A percentile compares a stretch with the other conserved stretches of the same genome.
Conservation (phyloP, 495 filamentous ascomycete genomes). For the Aspergillus coremiiformis region DNA sequence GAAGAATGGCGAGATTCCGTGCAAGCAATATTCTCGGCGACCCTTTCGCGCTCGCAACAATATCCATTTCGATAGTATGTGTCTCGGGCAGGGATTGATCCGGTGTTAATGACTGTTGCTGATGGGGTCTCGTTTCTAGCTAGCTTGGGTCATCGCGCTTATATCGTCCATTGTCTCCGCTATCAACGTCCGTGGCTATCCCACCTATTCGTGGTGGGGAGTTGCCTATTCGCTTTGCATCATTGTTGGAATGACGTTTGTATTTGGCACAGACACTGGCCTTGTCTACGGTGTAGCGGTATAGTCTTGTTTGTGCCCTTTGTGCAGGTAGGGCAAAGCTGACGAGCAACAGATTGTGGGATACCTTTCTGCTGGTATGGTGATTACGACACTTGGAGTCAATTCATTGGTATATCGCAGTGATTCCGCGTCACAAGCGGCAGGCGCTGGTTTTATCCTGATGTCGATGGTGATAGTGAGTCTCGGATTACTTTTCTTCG, state of each 20-base stretch:
- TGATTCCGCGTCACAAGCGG: slow-evolving; percentile 68
- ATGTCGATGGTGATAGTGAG: slow-evolving; percentile 88
- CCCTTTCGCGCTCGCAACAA: slow-evolving; percentile 90
- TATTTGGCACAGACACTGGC: slow-evolving; percentile 72
- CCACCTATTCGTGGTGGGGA: slow-evolving; percentile 86
- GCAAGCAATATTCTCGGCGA: slow-evolving; percentile 89
- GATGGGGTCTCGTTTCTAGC: slow-evolving; percentile 40
- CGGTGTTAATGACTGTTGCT: neutral
- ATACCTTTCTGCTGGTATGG: slow-evolving; percentile 73
- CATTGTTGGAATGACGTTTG: slow-evolving; percentile 70
- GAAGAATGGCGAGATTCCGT: slow-evolving; percentile 53
- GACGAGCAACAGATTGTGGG: slow-evolving; percentile 60
- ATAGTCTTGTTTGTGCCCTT: slow-evolving; percentile 20
- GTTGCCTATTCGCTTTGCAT: slow-evolving; percentile 76
- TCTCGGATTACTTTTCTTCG: slow-evolving; percentile 1
- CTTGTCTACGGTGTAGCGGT: slow-evolving; percentile 86
- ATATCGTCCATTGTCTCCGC: slow-evolving; percentile 75
- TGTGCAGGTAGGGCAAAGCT: slow-evolving; percentile 9
- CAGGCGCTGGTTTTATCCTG: slow-evolving; percentile 90
- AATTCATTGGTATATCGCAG: slow-evolving; percentile 71
- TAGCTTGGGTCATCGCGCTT: slow-evolving; percentile 92
- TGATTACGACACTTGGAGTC: slow-evolving; percentile 75
- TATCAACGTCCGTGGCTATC: slow-evolving; percentile 47
- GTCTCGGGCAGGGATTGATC: neutral
- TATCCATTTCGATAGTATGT: slow-evolving; percentile 85